Evolutionary conservation across 495 filamentous ascomycete genomes (phyloP), one percentile per base, ranked within the genome.

Genomic region (Margaritispora aquatica): DNA sequence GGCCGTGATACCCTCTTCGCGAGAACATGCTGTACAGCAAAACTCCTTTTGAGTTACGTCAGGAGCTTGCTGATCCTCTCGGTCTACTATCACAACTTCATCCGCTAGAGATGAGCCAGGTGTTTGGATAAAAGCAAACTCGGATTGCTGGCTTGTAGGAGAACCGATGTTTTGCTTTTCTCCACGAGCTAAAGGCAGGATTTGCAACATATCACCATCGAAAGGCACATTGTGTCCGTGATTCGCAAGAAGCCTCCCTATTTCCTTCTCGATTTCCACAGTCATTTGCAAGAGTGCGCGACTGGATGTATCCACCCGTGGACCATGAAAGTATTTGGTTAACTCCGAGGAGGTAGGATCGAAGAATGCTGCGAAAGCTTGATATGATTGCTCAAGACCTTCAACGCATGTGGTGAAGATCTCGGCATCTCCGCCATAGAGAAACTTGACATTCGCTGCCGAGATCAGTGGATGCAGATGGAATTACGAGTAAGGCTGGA

Each of bases 361-460:
- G 56, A 58, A 58, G 8, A 15, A 51, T 26, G 41, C 8, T 19
- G 56, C 46, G 44, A 58, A 26, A 7, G 56, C 56, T 58, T 58
- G 48, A 49, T 49, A 26, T 13, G n/a, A n/a, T n/a, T n/a, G n/a
- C n/a, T 34, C 29, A 13, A 7, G 11, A 17, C 38, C 15, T 2
- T 3, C 38, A 44, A 44, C 38, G 15, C 10, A 15, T 51, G 51
- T 36, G 26, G 47, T 58, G 1, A 52, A n/a, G 56, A 58, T 29
- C 51, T 58, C 46, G 31, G 41, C 77, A 29, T 38, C 27, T 11
- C 24, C 13, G 1, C 56, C 48, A 51, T 58, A 58, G 46, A 58
- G 56, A 41, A 31, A 58, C 41, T 58, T 58, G 26, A 58, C 46
- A 26, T 58, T 58, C 27, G 27, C 56, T 58, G 17, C 21, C 24